A percentile compares a stretch with the other conserved stretches of the same genome.
phyloP scores from a whole-genome alignment of 1,139 yeast genomes.

The Petasospora rhodanensis region DNA sequence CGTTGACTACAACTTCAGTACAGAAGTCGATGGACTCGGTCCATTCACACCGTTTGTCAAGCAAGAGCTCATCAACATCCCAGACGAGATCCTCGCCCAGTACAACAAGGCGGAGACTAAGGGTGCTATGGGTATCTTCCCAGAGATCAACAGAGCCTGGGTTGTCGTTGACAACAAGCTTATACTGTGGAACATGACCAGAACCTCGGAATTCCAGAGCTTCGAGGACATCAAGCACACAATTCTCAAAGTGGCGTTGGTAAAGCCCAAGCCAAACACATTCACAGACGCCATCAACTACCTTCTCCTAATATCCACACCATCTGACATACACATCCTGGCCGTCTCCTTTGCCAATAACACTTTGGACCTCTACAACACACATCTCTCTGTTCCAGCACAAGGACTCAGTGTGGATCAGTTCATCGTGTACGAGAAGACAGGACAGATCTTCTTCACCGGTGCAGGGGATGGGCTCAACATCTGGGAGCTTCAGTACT shows the following conservation, averaged over 20 bases:
- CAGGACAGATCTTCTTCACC: conserved; percentile 79
- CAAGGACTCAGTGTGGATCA: conserved; percentile 74
- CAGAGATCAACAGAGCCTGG: conserved; percentile 85
- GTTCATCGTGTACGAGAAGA: conserved; percentile 52
- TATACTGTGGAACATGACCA: conserved; percentile 73
- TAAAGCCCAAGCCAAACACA: conserved; percentile 73
- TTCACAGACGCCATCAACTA: conserved; percentile 76
- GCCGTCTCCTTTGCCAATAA: conserved; percentile 61
- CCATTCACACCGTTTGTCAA: conserved; percentile 76
- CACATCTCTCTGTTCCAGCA: conserved; percentile 75
- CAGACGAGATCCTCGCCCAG: conserved; percentile 79
- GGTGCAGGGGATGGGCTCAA: conserved; percentile 75
- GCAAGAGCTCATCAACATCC: conserved; percentile 63
- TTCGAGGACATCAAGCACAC: conserved; percentile 82
- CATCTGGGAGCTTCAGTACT: conserved; percentile 83
- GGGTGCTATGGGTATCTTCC: conserved; percentile 79
- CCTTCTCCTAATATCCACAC: conserved; percentile 73
- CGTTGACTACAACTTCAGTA: conserved; percentile 36
- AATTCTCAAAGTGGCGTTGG: conserved; percentile 70
- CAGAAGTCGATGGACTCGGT: conserved; percentile 35
- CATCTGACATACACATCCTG: conserved; percentile 70
- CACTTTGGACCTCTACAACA: conserved; percentile 70
- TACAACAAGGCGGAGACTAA: conserved; percentile 58
- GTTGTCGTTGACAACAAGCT: conserved; percentile 77
- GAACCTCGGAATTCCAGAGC: conserved; percentile 63